Base-by-base conservation (phyloP, 2,329 filamentous ascomycete species). In the Trichophyton mentagrophytes region DNA sequence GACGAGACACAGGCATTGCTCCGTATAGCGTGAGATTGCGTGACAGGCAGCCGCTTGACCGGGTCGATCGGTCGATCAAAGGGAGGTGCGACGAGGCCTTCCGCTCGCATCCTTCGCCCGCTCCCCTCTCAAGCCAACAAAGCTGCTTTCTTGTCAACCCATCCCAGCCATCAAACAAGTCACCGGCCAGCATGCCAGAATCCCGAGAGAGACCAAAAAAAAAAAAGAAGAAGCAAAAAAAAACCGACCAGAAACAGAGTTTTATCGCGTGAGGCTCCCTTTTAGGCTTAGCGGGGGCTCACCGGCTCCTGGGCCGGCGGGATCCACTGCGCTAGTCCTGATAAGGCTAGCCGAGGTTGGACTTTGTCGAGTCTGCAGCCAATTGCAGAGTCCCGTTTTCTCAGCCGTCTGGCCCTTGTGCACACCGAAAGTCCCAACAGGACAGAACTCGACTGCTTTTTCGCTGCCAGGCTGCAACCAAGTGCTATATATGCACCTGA, bases 221-320 rank as follows among this genome's bases (percentile, higher is more conserved):
- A 11, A 36, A 36, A 11, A 36, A 36, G 11, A 53, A 30, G 27
- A 53, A 53, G 22, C 25, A 51, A 51, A 47, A 47, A 47, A 47
- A 17, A 8, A 9, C 5, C 44, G 1, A 11, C 47, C 47, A 53
- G 13, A 53, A 53, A 53, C 49, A 53, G 49, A 53, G 22, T 53
- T 53, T 53, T 53, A 53, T 53, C 49, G 49, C 49, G 49, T 53
- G 49, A 53, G 49, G 49, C 27, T 53, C 22, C 27, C 27, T n/a
- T 30, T 53, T 53, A 33, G 25, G 49, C 13, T 53, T 53, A 53
- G 49, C 22, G 49, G 9, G 15, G 27, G 27, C 49, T 30, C 22
- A 30, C 25, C 49, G 27, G 27, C 49, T 27, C 11, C 49, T 30
- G 6, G 49, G 49, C 49, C 44, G 44, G 40, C 44, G 11, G 44